These are phyloP conservation scores for Diaporthe helianthi DNA, from an alignment of 2,329 filamentous ascomycete species.

Conservation along the genomic window DNA sequence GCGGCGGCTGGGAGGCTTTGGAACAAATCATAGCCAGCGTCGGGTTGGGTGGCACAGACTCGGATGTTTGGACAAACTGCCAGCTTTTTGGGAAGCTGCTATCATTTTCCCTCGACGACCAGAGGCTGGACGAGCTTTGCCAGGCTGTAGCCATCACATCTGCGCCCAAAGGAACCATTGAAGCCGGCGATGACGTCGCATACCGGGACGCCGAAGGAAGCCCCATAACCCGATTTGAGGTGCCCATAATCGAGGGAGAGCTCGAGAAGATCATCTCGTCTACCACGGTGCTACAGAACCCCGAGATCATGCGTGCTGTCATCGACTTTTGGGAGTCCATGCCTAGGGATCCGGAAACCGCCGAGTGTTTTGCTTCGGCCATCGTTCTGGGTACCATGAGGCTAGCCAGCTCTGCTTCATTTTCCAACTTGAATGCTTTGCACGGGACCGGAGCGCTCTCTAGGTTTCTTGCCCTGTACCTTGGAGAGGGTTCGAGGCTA, in stretches of 20 bases:
- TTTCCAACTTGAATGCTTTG: conserved; percentile 73
- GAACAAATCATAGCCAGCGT: conserved; percentile 75
- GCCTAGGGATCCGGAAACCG: conserved; percentile 52
- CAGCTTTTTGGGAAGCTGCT: conserved; percentile 85
- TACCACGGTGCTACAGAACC: conserved; percentile 62
- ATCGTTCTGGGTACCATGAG: conserved; percentile 71
- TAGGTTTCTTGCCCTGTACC: conserved; percentile 68
- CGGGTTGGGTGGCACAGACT: conserved; percentile 68
- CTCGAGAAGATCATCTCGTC: conserved; percentile 59
- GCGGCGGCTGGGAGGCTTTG: conserved; percentile 79
- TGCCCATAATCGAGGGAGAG: conserved; percentile 44
- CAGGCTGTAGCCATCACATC: conserved; percentile 50
- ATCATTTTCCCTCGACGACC: conserved; percentile 80
- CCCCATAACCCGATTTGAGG: conserved; percentile 18
- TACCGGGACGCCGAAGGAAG: conserved; percentile 12
- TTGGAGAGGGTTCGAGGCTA: conserved; percentile 58
- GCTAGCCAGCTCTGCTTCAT: conserved; percentile 65
- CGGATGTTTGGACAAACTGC: conserved; percentile 71
- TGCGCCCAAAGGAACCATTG: conserved; percentile 11
- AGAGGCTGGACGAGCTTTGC: conserved; percentile 75
- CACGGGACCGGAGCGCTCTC: conserved; percentile 76
- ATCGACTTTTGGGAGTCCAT: conserved; percentile 70
- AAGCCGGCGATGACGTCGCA: conserved; percentile 24
- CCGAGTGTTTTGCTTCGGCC: conserved; percentile 63
- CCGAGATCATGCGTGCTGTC: conserved; percentile 68